A percentile compares a stretch with the other conserved stretches of the same genome.
These are phyloP conservation scores for Nannochloris sp. DNA, from an alignment of 139 green algal genomes.

Conservation along the genomic window DNA sequence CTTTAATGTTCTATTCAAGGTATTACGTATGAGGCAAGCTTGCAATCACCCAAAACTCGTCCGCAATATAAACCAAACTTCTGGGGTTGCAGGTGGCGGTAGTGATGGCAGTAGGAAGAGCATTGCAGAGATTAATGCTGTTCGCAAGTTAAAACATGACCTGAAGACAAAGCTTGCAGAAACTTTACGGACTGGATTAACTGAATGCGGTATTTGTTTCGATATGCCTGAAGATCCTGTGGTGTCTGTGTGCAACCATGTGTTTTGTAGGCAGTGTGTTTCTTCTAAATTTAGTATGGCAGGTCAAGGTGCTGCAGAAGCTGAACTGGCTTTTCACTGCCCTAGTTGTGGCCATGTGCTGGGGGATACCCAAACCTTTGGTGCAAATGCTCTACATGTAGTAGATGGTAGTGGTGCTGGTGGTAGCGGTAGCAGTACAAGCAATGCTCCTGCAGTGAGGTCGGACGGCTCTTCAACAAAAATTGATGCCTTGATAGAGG, in stretches of 20 bases:
- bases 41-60: slow-evolving; percentile 86
- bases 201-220: slow-evolving; percentile 50
- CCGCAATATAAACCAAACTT: background rate
- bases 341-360: slow-evolving; percentile 11
- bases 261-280: slow-evolving; percentile 75
- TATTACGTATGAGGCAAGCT: slow-evolving; percentile 83
- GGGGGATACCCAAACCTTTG: slow-evolving; percentile 22
- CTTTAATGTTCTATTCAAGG: slow-evolving; percentile 75
- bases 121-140: slow-evolving; percentile 41
- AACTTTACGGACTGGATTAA: slow-evolving; percentile 3
- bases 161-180: slow-evolving; percentile 31
- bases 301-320: slow-evolving; percentile 17
- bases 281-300: slow-evolving; percentile 20
- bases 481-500: background rate
- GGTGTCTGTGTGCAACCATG: slow-evolving; percentile 58
- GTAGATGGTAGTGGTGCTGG: background rate
- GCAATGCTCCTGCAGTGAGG: background rate
- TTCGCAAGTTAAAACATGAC: slow-evolving; percentile 32
- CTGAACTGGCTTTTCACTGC: slow-evolving; percentile 20
- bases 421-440: background rate
- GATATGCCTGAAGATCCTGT: slow-evolving; percentile 72
- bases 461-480: background rate
- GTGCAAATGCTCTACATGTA: slow-evolving; percentile 33
- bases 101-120: slow-evolving; percentile 7
- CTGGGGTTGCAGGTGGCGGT: background rate